Evolutionary conservation across 1,284 basidiomycete genomes (phyloP).

Genomic region (Ustilago sp.): DNA sequence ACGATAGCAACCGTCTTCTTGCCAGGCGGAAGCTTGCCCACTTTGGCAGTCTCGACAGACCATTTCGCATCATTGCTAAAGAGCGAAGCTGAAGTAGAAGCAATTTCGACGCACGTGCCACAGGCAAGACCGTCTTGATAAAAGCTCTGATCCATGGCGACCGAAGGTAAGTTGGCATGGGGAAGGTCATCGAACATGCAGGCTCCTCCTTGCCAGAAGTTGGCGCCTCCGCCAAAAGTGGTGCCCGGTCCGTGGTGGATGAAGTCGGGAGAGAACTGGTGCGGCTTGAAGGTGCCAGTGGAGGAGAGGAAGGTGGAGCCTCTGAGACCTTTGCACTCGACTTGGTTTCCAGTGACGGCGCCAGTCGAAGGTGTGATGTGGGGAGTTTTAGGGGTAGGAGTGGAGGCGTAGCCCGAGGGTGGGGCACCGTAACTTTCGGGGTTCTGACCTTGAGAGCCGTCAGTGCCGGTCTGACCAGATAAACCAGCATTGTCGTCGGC

Average conservation of each 20-base stretch:
- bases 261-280: slow-evolving; percentile 30
- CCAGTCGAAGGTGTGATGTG: background rate
- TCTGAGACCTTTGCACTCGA: slow-evolving; percentile 25
- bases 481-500: background rate
- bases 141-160: slow-evolving; percentile 49
- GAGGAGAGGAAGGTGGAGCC: slow-evolving; percentile 17
- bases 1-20: slow-evolving; percentile 43
- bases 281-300: slow-evolving; percentile 14
- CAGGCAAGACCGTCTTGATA: slow-evolving; percentile 50
- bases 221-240: slow-evolving; percentile 25
- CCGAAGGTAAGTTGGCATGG: slow-evolving; percentile 33
- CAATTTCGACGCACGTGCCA: slow-evolving; percentile 49
- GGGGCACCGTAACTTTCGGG: background rate
- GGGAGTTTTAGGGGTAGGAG: background rate
- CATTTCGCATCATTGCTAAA: slow-evolving; percentile 36
- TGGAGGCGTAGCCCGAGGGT: background rate
- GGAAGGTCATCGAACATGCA: slow-evolving; percentile 47
- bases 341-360: background rate
- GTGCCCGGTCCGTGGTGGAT: slow-evolving; percentile 47
- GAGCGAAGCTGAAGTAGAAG: slow-evolving; percentile 21
- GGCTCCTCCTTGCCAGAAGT: slow-evolving; percentile 46
- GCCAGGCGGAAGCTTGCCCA: slow-evolving; percentile 19
- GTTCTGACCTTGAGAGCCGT: slow-evolving; percentile 2
- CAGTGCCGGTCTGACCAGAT: background rate
- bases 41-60: slow-evolving; percentile 22